These are phyloP conservation scores for Sporothrix schenckii DNA, from an alignment of 2,329 filamentous ascomycete genomes.

Conservation along the genomic window DNA sequence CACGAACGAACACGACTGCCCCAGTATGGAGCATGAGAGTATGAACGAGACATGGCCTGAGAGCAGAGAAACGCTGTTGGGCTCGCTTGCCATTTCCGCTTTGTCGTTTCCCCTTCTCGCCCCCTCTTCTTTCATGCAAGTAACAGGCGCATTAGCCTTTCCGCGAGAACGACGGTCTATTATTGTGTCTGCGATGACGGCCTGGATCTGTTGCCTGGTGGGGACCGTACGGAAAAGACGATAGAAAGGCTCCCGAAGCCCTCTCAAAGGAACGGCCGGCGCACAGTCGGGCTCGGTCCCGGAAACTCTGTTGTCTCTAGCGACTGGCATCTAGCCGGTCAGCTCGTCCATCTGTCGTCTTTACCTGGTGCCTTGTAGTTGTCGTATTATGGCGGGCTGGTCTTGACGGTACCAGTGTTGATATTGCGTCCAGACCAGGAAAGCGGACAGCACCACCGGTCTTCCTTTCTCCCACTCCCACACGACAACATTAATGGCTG, in stretches of 20 bases:
- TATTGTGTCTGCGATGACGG: too few relatives aligned
- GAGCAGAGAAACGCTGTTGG: neutral
- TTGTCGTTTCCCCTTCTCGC: neutral
- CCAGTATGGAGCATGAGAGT: neutral
- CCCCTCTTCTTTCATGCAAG: constrained; percentile 6
- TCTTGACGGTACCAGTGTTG: neutral
- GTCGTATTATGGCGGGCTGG: neutral
- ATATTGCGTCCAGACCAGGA: constrained; percentile 5
- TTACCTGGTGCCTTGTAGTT: constrained; percentile 7
- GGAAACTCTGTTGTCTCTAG: neutral
- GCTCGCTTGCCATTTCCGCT: constrained; percentile 5
- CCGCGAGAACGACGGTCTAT: neutral
- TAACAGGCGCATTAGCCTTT: constrained; percentile 17
- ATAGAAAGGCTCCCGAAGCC: neutral
- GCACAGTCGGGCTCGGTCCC: constrained; percentile 15
- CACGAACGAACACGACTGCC: neutral
- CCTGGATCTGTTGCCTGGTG: too few relatives aligned
- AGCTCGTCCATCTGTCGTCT: neutral
- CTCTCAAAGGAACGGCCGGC: neutral
- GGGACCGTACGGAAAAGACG: neutral
- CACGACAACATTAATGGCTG: neutral
- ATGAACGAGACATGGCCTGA: neutral
- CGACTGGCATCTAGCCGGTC: neutral
- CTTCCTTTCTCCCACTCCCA: neutral
- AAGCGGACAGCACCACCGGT: neutral